Percentiles rank a stretch among this genome's conserved stretches.
phyloP scores from a whole-genome alignment of 352 stramenopile genomes.

The Phytophthora europaea region DNA sequence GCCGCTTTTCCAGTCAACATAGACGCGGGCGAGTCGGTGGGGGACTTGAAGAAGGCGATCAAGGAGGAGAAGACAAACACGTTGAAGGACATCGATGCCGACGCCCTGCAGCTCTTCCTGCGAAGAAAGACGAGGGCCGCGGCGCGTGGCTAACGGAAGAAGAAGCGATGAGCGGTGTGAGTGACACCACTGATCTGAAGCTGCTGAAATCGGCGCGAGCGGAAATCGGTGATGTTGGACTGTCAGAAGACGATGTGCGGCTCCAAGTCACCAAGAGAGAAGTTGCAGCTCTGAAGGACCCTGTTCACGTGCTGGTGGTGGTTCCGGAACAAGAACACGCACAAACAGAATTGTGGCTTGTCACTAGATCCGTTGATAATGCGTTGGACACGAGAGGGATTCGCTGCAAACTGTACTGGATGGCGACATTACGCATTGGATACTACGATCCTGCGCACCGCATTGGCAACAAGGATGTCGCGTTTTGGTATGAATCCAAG shows the following conservation, averaged over 20 bases:
- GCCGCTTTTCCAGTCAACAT: background rate
- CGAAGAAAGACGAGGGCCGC: no score
- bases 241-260: no score
- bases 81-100: background rate
- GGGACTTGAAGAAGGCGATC: background rate
- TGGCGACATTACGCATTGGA: slow-evolving; percentile 18
- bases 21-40: background rate
- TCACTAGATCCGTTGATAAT: slow-evolving; percentile 23
- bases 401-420: slow-evolving; percentile 19
- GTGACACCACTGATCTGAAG: no score
- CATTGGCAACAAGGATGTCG: background rate
- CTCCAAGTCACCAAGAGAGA: no score
- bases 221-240: no score
- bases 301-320: slow-evolving; percentile 2
- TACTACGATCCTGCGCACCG: slow-evolving; percentile 23
- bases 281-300: no score
- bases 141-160: no score
- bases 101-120: background rate
- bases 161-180: no score
- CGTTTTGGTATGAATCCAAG: background rate
- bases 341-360: slow-evolving; percentile 13
- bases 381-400: slow-evolving; percentile 20
- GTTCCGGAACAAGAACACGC: background rate
- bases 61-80: background rate
- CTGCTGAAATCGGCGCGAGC: no score